These are phyloP conservation scores for Tolypocladium endophyticum DNA, from an alignment of 2,329 filamentous ascomycete species.

Conservation along the genomic window DNA sequence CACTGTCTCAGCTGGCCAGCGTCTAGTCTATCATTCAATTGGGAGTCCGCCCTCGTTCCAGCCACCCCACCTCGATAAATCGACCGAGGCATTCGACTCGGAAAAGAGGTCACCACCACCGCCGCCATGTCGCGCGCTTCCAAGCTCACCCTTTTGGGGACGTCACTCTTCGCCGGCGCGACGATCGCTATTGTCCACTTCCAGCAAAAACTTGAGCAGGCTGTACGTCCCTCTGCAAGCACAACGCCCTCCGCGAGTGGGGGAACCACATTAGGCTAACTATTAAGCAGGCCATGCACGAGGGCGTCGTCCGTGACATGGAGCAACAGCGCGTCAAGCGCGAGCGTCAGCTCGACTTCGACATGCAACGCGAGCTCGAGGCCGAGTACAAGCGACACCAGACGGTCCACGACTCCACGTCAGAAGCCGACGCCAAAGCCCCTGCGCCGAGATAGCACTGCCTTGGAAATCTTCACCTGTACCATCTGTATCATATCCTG, in stretches of 20 bases:
- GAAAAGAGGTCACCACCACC: background rate
- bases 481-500: conserved; percentile 1
- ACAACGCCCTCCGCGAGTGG: background rate
- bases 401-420: conserved; percentile 46
- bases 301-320: conserved; percentile 86
- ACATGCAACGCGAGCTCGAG: conserved; percentile 78
- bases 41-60: background rate
- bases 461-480: background rate
- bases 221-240: conserved; percentile 41
- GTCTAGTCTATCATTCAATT: background rate
- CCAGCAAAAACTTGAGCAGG: conserved; percentile 73
- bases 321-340: conserved; percentile 85
- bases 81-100: background rate
- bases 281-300: conserved; percentile 71
- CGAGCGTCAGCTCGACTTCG: conserved; percentile 89
- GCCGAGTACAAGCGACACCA: conserved; percentile 86
- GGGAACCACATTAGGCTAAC: background rate
- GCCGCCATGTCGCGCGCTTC: conserved; percentile 74
- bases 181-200: conserved; percentile 85
- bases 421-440: conserved; percentile 8
- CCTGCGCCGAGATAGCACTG: conserved; percentile 11
- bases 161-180: conserved; percentile 61
- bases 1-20: background rate
- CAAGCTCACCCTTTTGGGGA: conserved; percentile 72
- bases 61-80: background rate